Percentiles rank a stretch among this genome's conserved stretches.
These are phyloP conservation scores for Petasospora rhodanensis DNA, from an alignment of 1,139 yeast species.

Conservation along the genomic window DNA sequence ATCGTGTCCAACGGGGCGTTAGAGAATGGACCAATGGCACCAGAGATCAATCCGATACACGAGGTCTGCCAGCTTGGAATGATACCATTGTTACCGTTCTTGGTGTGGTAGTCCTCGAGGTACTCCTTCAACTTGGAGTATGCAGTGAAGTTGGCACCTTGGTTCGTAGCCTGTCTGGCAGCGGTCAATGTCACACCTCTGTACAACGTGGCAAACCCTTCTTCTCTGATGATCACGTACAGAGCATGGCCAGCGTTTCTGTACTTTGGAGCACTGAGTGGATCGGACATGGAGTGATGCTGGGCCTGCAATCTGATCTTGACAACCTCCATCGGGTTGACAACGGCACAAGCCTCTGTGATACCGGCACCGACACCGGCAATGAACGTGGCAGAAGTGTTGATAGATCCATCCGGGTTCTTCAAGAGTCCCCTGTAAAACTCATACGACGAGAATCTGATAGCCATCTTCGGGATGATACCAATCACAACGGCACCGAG, in stretches of 20 bases:
- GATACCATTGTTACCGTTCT: slow-evolving; percentile 32
- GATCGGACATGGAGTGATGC: slow-evolving; percentile 83
- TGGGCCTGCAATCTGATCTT: slow-evolving; percentile 96
- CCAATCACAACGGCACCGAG: slow-evolving; percentile 97
- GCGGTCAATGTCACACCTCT: slow-evolving; percentile 96
- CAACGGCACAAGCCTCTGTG: slow-evolving; percentile 92
- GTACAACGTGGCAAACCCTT: slow-evolving; percentile 84
- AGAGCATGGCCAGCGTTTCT: slow-evolving; percentile 92
- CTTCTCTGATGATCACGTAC: slow-evolving; percentile 79
- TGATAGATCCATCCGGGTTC: slow-evolving; percentile 58
- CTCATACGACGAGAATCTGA: slow-evolving; percentile 91
- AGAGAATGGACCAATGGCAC: slow-evolving; percentile 96
- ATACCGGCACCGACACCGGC: slow-evolving; percentile 98
- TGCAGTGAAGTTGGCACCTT: slow-evolving; percentile 96
- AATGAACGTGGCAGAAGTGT: slow-evolving; percentile 69
- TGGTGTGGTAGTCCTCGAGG: slow-evolving; percentile 62
- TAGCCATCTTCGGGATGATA: slow-evolving; percentile 97
- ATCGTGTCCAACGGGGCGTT: slow-evolving; percentile 97
- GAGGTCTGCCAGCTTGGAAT: slow-evolving; percentile 96
- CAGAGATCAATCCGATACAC: slow-evolving; percentile 82
- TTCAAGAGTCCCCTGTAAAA: slow-evolving; percentile 70
- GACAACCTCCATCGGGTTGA: slow-evolving; percentile 96
- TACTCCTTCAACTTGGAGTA: slow-evolving; percentile 78
- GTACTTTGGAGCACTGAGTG: slow-evolving; percentile 64
- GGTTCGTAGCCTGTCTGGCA: slow-evolving; percentile 97